phyloP scores from a whole-genome alignment of 495 filamentous ascomycete species.

The Xylaria flabelliformis region DNA sequence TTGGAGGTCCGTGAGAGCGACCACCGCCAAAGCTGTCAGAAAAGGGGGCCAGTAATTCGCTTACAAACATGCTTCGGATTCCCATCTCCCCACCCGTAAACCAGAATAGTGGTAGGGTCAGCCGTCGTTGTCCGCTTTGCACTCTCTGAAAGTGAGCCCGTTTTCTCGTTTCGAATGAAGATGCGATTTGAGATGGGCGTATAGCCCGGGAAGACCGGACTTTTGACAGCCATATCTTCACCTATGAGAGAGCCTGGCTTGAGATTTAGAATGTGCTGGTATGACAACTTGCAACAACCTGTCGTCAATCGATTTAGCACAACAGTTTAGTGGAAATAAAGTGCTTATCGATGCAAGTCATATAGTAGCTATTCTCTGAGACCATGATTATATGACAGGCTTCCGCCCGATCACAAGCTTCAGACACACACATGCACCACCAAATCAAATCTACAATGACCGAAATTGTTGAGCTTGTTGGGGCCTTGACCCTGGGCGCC shows the following conservation, averaged over 20 bases:
- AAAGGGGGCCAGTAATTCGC: slow-evolving; percentile 19
- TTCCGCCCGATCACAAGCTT: slow-evolving; percentile 17
- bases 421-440: not conserved
- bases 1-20: not conserved
- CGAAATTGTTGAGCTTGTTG: slow-evolving; percentile 28
- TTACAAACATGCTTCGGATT: slow-evolving; percentile 52
- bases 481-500: slow-evolving; percentile 14
- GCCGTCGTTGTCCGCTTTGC: slow-evolving; percentile 10
- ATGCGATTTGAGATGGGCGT: slow-evolving; percentile 48
- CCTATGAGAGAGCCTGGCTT: not conserved
- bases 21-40: not conserved
- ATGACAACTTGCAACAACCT: not conserved
- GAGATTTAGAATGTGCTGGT: not conserved
- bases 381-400: slow-evolving; percentile 3
- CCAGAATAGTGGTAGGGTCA: slow-evolving; percentile 49
- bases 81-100: slow-evolving; percentile 65
- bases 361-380: not conserved
- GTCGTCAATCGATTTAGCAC: not conserved
- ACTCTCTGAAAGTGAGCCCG: slow-evolving; percentile 26
- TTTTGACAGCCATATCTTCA: slow-evolving; percentile 32
- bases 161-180: slow-evolving; percentile 41
- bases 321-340: not conserved
- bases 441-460: not conserved
- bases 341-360: not conserved
- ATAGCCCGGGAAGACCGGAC: slow-evolving; percentile 42